phyloP scores from a whole-genome alignment of 805 yeast species.

The Starmerella bombicola region DNA sequence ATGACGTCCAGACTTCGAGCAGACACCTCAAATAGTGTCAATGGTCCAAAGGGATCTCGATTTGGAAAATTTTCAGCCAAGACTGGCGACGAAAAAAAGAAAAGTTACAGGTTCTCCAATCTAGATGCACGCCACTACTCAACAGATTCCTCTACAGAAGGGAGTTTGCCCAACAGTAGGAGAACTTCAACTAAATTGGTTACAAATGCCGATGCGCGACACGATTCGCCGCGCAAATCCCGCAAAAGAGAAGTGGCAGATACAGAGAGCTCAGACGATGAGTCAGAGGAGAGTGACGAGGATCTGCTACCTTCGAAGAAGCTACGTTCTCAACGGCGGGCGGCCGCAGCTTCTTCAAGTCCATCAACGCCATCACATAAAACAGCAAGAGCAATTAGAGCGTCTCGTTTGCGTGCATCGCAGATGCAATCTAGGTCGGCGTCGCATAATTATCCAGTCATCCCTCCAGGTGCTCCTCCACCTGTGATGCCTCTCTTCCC shows the following conservation, averaged over 20 bases:
- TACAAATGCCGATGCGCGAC: background rate
- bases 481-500: conserved; percentile 10
- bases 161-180: background rate
- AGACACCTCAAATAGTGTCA: background rate
- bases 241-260: background rate
- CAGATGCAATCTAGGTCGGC: no score
- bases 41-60: background rate
- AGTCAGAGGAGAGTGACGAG: background rate
- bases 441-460: background rate
- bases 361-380: background rate
- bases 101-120: background rate
- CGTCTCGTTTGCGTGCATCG: no score
- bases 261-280: background rate
- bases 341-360: background rate
- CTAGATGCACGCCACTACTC: background rate
- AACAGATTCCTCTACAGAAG: background rate
- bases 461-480: conserved; percentile 9
- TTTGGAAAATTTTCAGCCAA: background rate
- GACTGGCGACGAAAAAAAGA: background rate
- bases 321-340: background rate
- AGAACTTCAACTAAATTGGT: background rate
- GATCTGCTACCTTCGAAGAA: background rate
- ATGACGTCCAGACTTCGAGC: background rate
- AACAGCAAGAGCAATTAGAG: background rate
- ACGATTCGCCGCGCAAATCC: background rate